A percentile compares a stretch with the other conserved stretches of the same genome.
Conservation (phyloP, 176 grass and related monocot genomes). For the Coix lacrymajobi region DNA sequence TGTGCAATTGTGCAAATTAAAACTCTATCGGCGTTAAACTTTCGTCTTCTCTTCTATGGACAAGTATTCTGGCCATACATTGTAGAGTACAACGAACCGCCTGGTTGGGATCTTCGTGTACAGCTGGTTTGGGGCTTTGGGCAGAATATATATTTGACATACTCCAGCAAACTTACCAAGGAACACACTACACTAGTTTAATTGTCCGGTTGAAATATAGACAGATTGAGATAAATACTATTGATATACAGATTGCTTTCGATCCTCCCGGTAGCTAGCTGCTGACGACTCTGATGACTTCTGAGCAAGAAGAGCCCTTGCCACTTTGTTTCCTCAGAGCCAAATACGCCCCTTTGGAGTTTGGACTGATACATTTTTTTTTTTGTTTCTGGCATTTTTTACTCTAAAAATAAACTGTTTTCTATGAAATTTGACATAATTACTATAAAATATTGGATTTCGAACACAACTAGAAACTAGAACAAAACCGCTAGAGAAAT, state of each 20-base stretch:
- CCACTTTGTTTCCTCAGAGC: conserved; percentile 23
- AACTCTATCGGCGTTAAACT: neutral
- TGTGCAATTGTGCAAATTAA: neutral
- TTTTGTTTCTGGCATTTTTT: too few relatives aligned
- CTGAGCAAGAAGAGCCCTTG: neutral
- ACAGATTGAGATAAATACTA: neutral
- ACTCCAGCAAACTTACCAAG: neutral
- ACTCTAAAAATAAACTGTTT: too few relatives aligned
- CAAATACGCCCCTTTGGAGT: neutral
- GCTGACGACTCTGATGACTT: neutral
- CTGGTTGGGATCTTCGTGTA: neutral
- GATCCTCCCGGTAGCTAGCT: neutral
- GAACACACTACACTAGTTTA: neutral
- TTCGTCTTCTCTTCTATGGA: neutral
- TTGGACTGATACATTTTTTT: too few relatives aligned
- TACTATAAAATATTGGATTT: neutral
- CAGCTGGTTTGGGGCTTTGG: neutral
- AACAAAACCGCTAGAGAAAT: too few relatives aligned
- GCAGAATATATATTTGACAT: neutral
- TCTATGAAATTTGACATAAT: neutral
- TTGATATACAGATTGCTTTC: neutral
- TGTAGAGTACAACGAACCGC: neutral
- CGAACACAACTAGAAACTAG: too few relatives aligned
- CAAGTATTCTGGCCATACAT: neutral
- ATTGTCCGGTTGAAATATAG: neutral